These are phyloP conservation scores for Euphorbia celastroides DNA, from an alignment of 441 rosid species.

Conservation along the genomic window DNA sequence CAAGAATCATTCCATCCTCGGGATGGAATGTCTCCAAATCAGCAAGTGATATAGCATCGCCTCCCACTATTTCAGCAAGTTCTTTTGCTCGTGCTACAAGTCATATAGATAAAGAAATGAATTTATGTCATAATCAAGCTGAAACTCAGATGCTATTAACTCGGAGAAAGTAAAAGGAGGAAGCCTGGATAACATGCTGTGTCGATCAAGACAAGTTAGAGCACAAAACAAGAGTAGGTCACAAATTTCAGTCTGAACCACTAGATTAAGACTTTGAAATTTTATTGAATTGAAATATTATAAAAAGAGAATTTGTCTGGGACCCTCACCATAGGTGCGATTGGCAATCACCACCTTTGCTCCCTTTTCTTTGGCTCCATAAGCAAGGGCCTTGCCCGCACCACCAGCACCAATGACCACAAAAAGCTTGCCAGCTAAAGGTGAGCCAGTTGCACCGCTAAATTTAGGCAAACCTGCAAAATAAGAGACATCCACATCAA, in stretches of 20 bases:
- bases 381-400: slow-evolving; percentile 60
- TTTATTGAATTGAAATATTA: neutral
- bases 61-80: slow-evolving; percentile 43
- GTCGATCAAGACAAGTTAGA: neutral
- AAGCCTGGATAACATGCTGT: neutral
- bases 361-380: slow-evolving; percentile 55
- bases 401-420: slow-evolving; percentile 71
- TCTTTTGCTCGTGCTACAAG: slow-evolving; percentile 51
- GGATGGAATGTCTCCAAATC: slow-evolving; percentile 50
- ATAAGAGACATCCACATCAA: neutral
- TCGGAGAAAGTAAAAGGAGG: neutral
- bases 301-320: slow-evolving; percentile 4
- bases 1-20: slow-evolving; percentile 56
- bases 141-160: slow-evolving; percentile 17
- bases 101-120: no score
- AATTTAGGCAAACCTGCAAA: slow-evolving; percentile 23
- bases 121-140: no score
- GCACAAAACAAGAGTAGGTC: neutral
- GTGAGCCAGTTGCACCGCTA: slow-evolving; percentile 28
- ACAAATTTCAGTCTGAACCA: neutral
- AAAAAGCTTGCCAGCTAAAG: slow-evolving; percentile 48
- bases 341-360: slow-evolving; percentile 57
- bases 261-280: neutral
- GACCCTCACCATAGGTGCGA: slow-evolving; percentile 45
- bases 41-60: slow-evolving; percentile 42